Conservation (phyloP, 225 moss, liverwort and hornwort genomes). For the Pseudoscleropodium purum region DNA sequence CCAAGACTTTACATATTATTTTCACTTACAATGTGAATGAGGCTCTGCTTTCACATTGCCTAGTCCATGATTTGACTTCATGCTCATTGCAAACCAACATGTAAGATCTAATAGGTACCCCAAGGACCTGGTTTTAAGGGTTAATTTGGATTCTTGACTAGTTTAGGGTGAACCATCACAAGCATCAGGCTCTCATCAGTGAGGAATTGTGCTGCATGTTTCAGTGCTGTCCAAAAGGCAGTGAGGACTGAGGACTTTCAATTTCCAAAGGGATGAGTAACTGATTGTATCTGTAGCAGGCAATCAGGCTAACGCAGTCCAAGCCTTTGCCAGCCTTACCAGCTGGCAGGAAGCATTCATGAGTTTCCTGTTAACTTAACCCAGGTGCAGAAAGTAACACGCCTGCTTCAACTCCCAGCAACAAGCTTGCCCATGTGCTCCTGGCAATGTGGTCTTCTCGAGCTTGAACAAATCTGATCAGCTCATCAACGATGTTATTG, state of each 20-base stretch:
- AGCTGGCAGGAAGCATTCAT: background rate
- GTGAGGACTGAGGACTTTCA: background rate
- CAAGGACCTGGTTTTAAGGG: background rate
- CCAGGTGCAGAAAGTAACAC: background rate
- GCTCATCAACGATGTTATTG: too few relatives aligned
- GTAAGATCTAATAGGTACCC: background rate
- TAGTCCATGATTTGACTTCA: background rate
- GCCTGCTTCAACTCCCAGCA: background rate
- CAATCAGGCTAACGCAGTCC: background rate
- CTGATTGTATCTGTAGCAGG: background rate
- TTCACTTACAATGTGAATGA: background rate
- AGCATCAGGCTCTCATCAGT: background rate
- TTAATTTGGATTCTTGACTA: background rate
- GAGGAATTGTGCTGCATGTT: background rate
- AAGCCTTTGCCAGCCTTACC: background rate
- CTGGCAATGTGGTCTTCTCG: background rate
- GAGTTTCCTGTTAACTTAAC: background rate
- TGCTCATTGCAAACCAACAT: background rate
- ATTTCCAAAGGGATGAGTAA: background rate
- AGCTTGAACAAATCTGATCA: background rate
- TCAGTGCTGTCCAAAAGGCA: background rate
- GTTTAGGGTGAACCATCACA: background rate
- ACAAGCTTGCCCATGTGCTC: background rate
- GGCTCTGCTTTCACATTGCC: background rate
- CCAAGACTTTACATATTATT: rapidly evolving